These are phyloP conservation scores for Pueraria montana DNA, from an alignment of 306 rosid species.

Conservation along the genomic window DNA sequence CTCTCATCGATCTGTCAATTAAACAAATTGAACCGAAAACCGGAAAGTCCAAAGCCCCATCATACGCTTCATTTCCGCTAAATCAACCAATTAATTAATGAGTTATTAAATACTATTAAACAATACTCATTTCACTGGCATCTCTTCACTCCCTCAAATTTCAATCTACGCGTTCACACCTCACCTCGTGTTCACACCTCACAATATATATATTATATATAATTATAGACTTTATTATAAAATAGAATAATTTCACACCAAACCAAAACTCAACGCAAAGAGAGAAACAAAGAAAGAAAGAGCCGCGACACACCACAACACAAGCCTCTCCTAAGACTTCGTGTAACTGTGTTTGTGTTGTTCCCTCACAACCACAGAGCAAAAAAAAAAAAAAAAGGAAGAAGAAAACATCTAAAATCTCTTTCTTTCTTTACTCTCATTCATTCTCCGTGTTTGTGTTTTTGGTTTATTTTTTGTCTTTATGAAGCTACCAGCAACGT, in stretches of 20 bases:
- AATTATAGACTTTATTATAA: neutral
- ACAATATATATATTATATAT: neutral
- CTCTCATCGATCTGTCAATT: neutral
- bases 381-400: too few relatives aligned
- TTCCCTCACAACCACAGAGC: neutral
- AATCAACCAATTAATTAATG: neutral
- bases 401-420: neutral
- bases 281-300: neutral
- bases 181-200: slow-evolving; percentile 43
- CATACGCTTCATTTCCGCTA: slow-evolving; percentile 1
- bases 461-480: neutral
- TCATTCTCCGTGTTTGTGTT: neutral
- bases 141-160: slow-evolving; percentile 5
- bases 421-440: neutral
- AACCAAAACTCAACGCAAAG: slow-evolving; percentile 26
- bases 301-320: neutral
- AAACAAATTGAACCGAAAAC: neutral
- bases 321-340: neutral
- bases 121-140: slow-evolving; percentile 23
- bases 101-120: neutral
- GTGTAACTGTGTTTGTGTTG: neutral
- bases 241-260: neutral
- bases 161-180: slow-evolving; percentile 57
- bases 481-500: slow-evolving; percentile 58
- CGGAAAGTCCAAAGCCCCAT: slow-evolving; percentile 37